Base-by-base conservation (phyloP, 768 basidiomycete species). In the Lyophyllum semitale region DNA sequence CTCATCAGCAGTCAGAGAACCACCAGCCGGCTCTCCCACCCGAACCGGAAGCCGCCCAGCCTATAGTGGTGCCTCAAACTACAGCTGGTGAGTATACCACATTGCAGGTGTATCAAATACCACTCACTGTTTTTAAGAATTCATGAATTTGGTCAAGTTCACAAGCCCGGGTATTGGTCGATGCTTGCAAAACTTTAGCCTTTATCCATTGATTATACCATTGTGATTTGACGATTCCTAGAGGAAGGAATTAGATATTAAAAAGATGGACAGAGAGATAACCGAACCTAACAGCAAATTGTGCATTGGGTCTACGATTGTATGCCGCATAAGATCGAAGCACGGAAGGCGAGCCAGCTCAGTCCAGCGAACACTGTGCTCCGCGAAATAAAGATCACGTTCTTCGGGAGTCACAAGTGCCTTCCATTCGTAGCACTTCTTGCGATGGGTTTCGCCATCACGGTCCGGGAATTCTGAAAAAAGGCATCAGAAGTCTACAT, bases 11-110 rank as follows among this genome's bases (percentile, higher is more conserved):
- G 59, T 63, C 2, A 70, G 51, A 17, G 58, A 61, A 6, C 69
- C 69, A 26, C 69, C 68, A 22, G 67, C 64, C 17, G 69, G 69
- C 43, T 69, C 66, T 4, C 69, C 69, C 20, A 69, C 67, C 20
- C 47, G 51, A 5, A 53, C 5, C 11, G 69, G 69, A 20, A 71
- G 48, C 6, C 56, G 51, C 0, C 69, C 68, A 15, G 64, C 61
- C 69, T 67, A 69, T 9, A 57, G 42, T 15, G 67, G 66, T 8
- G 63, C 13, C 41, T 69, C 67, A 56, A 66, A 64, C 68, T 71
- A 46, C 20, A 54, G 42, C 9, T 8, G 25, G 8, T 25, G 42
- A 30, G 47, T 2, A 44, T 1, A 26, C 40, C 25, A 33, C 4
- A 46, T 20, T 33, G 8, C 26, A n/a, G 9, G 47, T 33, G 15